Conservation (phyloP, 257 asterid genomes). For the Cordia subcordata region DNA sequence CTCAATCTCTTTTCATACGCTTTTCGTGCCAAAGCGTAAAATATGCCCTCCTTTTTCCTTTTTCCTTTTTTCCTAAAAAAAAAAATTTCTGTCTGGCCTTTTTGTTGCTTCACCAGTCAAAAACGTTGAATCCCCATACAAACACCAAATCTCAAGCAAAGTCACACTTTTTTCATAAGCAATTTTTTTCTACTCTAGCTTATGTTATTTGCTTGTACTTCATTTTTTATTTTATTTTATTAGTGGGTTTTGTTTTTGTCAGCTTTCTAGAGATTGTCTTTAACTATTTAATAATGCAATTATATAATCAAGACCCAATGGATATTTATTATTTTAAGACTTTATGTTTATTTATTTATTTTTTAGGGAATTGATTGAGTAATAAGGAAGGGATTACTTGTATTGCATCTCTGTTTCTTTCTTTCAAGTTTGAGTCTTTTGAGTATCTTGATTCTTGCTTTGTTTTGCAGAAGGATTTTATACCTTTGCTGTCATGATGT, state of each 20-base stretch:
- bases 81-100: background rate
- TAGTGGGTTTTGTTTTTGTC: constrained; percentile 25
- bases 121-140: background rate
- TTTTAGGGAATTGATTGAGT: constrained; percentile 32
- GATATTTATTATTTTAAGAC: constrained; percentile 16
- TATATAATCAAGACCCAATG: constrained; percentile 10
- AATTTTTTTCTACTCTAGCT: constrained; percentile 1
- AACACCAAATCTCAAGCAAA: constrained; percentile 19
- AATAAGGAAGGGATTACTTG: constrained; percentile 44
- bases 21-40: background rate
- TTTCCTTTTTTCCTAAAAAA: too few relatives aligned
- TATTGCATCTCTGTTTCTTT: constrained; percentile 7
- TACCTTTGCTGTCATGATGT: constrained; percentile 17
- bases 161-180: constrained; percentile 6
- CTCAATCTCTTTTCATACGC: background rate
- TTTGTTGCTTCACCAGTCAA: constrained; percentile 6
- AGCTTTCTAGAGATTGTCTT: constrained; percentile 20
- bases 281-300: constrained; percentile 20
- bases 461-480: constrained; percentile 16
- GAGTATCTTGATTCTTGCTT: constrained; percentile 14
- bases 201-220: constrained; percentile 27
- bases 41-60: background rate
- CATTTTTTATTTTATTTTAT: constrained; percentile 7
- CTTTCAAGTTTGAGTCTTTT: constrained; percentile 23
- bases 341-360: constrained; percentile 5